phyloP scores from a whole-genome alignment of 768 basidiomycete species.

The Pleurotus ostreatus region DNA sequence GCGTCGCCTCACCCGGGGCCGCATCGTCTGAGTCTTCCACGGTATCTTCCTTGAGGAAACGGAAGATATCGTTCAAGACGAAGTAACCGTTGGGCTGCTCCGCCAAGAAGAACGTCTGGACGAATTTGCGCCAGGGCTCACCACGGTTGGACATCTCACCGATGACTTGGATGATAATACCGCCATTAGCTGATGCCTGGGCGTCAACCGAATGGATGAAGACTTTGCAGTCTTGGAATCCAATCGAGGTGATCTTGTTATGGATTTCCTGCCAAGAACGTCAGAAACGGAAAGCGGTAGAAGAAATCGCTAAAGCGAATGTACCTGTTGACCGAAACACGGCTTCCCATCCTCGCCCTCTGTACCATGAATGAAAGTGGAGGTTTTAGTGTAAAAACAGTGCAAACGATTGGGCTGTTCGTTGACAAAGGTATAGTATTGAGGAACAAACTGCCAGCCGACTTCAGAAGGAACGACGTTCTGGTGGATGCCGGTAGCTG shows the following conservation, averaged over 20 bases:
- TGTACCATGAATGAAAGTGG: constrained; percentile 94
- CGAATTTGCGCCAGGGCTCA: constrained; percentile 96
- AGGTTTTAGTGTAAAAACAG: constrained; percentile 98
- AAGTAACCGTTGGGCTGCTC: constrained; percentile 99
- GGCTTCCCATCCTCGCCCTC: constrained; percentile 93
- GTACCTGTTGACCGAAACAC: constrained; percentile 90
- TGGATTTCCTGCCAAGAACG: constrained; percentile 77
- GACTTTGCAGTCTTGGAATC: constrained; percentile 96
- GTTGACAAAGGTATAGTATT: constrained; percentile 99
- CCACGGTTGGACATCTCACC: constrained; percentile 96
- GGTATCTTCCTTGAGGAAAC: constrained; percentile 94
- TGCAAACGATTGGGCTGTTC: constrained; percentile 95
- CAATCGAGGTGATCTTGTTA: constrained; percentile 90
- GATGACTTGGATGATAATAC: constrained; percentile 98
- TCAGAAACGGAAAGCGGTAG: neutral
- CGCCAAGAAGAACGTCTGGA: constrained; percentile 99
- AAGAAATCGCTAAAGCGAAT: constrained; percentile 18
- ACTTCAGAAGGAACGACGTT: constrained; percentile 89
- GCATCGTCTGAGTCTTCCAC: constrained; percentile 58
- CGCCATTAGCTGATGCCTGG: constrained; percentile 89
- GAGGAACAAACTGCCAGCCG: constrained; percentile 98
- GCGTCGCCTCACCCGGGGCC: constrained; percentile 28
- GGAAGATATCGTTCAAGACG: constrained; percentile 99
- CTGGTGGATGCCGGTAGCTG: constrained; percentile 37
- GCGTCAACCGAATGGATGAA: constrained; percentile 99